Base-by-base conservation (phyloP, 495 filamentous ascomycete genomes). In the Aspergillus hancockii region DNA sequence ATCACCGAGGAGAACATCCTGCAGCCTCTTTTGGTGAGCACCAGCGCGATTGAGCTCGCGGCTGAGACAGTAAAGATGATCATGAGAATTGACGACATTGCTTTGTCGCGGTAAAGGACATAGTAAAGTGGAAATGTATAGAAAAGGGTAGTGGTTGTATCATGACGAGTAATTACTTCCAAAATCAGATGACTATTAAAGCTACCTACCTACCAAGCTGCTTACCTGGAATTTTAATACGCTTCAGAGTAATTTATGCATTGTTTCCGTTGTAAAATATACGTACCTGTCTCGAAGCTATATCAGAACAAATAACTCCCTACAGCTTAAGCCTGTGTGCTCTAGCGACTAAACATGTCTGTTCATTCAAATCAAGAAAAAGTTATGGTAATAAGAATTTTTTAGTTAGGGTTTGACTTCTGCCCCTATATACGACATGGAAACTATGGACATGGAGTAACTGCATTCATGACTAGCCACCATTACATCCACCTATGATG, bases 1-100 rank as follows among this genome's bases (percentile, higher is more conserved):
- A 96, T 97, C 61, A 88, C 89, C 47, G 95, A 97, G 67, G 94
- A 98, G 82, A 97, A 97, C 64, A 96, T 98, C 50, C 79, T 98
- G 73, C 94, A 98, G 80, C 94, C 94, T 10, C 77, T 98, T 71
- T 75, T 98, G 54, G 94, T 98, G 49, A 96, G 90, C 80, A 98
- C 94, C 38, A 97, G 93, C 72, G 92, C 94, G 3, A 93, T 98
- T 69, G 92, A 98, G 79, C 76, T 98, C 70, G 94, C 95, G 38
- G 91, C 91, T 3, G 94, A 98, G 82, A 98, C 94, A 57, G 92
- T 97, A 63, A 98, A 98, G 84, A 96, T 98, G 92, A 89, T 97
- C 75, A 83, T 97, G 76, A 87, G 93, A 77, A 97, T 97, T 78
- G 93, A 96, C 76, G 93, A 97, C 75, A 93, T 96, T 75, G 90